These are phyloP conservation scores for Linum usitatissimum DNA, from an alignment of 345 rosid species.

Conservation along the genomic window DNA sequence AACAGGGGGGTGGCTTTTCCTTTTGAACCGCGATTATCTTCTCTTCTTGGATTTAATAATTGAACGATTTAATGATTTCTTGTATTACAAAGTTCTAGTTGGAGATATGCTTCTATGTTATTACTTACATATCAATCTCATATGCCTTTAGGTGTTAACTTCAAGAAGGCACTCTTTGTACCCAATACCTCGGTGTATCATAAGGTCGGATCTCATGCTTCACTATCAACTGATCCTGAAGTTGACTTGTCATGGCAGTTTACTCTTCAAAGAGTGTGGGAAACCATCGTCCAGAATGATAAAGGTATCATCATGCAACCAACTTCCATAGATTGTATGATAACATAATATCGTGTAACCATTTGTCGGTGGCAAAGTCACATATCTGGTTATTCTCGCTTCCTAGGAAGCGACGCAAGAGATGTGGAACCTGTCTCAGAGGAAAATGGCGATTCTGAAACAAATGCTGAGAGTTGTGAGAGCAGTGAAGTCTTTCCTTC, in stretches of 20 bases:
- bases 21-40: neutral
- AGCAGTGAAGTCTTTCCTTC: conserved; percentile 74
- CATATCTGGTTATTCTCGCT: neutral
- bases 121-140: neutral
- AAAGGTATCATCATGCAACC: conserved; percentile 27
- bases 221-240: conserved; percentile 36
- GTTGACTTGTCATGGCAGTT: conserved; percentile 74
- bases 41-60: neutral
- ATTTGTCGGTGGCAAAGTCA: neutral
- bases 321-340: no score
- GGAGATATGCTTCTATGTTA: neutral
- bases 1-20: conserved; percentile 2
- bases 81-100: neutral
- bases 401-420: conserved; percentile 35
- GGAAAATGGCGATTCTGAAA: conserved; percentile 40
- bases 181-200: conserved; percentile 68
- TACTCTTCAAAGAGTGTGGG: conserved; percentile 70
- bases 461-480: conserved; percentile 31
- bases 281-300: conserved; percentile 43
- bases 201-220: conserved; percentile 63
- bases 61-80: neutral
- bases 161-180: conserved; percentile 84
- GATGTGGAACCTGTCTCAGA: conserved; percentile 31
- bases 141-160: conserved; percentile 44
- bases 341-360: no score